These are phyloP conservation scores for Thelonectria blattea DNA, from an alignment of 2,329 filamentous ascomycete species.

Conservation along the genomic window DNA sequence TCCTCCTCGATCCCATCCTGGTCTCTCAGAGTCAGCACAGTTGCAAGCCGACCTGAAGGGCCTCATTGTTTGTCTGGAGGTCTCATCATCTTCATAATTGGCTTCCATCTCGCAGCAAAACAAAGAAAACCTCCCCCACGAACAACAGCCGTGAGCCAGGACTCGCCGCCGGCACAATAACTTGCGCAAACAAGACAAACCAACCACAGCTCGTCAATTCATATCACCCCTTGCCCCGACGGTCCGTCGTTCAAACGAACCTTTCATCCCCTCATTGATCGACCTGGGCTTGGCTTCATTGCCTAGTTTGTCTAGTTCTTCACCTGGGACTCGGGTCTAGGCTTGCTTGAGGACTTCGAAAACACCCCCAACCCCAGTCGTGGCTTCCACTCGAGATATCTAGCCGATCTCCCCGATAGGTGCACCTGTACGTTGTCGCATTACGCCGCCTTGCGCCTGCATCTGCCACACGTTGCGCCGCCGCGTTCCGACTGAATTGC, in stretches of 20 bases:
- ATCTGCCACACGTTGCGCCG: constrained; percentile 28
- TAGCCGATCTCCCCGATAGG: constrained; percentile 30
- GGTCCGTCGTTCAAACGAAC: constrained; percentile 3
- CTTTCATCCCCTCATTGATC: constrained; percentile 3
- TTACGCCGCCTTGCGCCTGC: constrained; percentile 28
- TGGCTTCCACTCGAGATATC: constrained; percentile 4
- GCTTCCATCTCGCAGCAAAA: background rate
- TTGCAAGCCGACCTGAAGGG: background rate
- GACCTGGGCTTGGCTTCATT: constrained; percentile 8
- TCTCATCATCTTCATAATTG: background rate
- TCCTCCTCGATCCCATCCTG: background rate
- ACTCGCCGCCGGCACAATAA: constrained; percentile 11
- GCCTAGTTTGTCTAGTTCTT: constrained; percentile 19
- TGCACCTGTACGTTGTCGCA: constrained; percentile 30
- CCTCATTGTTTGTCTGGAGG: constrained; percentile 3
- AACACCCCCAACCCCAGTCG: background rate
- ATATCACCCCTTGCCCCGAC: background rate
- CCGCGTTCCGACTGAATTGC: constrained; percentile 21
- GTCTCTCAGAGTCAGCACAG: background rate
- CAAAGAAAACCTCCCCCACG: background rate
- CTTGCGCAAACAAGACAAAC: background rate
- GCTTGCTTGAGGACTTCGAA: background rate
- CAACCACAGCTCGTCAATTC: background rate
- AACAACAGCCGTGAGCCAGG: background rate
- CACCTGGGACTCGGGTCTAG: background rate